phyloP scores from a whole-genome alignment of 805 yeast species.

The Yarrowia keelungensis region DNA sequence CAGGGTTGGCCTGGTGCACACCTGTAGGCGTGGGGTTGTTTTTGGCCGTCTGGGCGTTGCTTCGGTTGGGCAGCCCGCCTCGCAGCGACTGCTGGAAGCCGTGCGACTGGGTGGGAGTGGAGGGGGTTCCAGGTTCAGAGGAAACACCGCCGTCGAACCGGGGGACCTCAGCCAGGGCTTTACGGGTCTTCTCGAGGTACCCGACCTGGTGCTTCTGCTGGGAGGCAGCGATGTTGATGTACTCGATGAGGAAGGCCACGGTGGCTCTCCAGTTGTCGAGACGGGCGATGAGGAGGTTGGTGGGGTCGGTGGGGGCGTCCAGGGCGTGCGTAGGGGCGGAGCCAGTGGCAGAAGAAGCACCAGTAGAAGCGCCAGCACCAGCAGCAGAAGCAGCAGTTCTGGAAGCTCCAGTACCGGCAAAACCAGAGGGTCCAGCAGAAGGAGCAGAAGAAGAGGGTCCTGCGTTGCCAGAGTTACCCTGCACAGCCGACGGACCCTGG shows the following conservation, averaged over 20 bases:
- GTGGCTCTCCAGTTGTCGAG: constrained; percentile 53
- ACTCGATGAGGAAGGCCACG: constrained; percentile 47
- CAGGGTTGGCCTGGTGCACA: constrained; percentile 39
- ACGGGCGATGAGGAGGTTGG: constrained; percentile 49
- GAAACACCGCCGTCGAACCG: constrained; percentile 46
- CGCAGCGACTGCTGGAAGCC: constrained; percentile 40
- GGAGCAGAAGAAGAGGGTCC: background rate
- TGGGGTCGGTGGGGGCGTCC: constrained; percentile 48
- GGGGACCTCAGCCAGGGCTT: constrained; percentile 50
- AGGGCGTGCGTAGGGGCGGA: constrained; percentile 23
- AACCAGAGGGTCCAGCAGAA: background rate
- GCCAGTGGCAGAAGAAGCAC: background rate
- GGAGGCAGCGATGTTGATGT: constrained; percentile 46
- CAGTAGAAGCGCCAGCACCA: background rate
- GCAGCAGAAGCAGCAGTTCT: background rate
- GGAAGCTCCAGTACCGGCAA: background rate
- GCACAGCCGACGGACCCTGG: background rate
- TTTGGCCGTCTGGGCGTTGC: constrained; percentile 40
- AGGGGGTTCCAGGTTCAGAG: constrained; percentile 13
- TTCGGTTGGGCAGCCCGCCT: constrained; percentile 34
- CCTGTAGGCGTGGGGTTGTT: constrained; percentile 37
- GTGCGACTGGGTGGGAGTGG: constrained; percentile 23
- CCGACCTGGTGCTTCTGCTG: constrained; percentile 47
- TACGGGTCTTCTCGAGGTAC: constrained; percentile 50
- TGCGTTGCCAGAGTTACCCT: background rate